Base-by-base conservation (phyloP, 257 asterid genomes). In the Parsonsia alboflavescens region DNA sequence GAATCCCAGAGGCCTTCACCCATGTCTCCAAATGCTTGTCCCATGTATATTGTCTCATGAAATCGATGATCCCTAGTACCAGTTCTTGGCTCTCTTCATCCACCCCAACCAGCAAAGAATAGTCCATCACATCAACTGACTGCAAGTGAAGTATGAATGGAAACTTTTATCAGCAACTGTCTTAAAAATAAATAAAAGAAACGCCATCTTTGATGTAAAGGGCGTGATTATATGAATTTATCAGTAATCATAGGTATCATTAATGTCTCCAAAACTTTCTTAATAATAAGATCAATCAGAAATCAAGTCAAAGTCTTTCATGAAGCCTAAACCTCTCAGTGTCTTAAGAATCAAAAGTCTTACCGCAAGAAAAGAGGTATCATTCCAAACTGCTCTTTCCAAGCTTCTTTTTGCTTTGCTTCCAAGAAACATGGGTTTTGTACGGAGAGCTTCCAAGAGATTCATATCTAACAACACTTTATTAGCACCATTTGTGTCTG, bases 21-120 rank as follows among this genome's bases (percentile, higher is more conserved):
- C 98, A 92, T 39, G 96, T 91, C 92, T 95, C 99, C 86, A 92
- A 73, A 53, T 90, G 99, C 88, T 95, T 95, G 89, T 95, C 99
- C 99, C 98, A 95, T 15, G 99, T 95, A 64, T 92, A 95, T 39
- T 92, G 98, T 71, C 99, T 92, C 94, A 95, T 93, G 90, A 82
- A 95, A 74, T 95, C 98, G 0, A 95, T 95, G 75, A 95, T 95
- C 78, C 98, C 98, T 76, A 95, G 65, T 7, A 92, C 96, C 21
- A 95, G 87, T 86, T 95, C 98, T 66, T 88, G 86, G n/a, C 85
- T 74, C 59, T 90, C 98, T 57, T 92, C 96, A 28, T 95, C 99
- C 54, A 95, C 91, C 71, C 99, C 99, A 1, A 90, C 98, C 82
- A 95, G 73, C 89, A 95, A 83, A 3, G 98, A 95, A 79, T 94